These are phyloP conservation scores for Didymella keratinophila DNA, from an alignment of 2,329 filamentous ascomycete species.

Conservation along the genomic window DNA sequence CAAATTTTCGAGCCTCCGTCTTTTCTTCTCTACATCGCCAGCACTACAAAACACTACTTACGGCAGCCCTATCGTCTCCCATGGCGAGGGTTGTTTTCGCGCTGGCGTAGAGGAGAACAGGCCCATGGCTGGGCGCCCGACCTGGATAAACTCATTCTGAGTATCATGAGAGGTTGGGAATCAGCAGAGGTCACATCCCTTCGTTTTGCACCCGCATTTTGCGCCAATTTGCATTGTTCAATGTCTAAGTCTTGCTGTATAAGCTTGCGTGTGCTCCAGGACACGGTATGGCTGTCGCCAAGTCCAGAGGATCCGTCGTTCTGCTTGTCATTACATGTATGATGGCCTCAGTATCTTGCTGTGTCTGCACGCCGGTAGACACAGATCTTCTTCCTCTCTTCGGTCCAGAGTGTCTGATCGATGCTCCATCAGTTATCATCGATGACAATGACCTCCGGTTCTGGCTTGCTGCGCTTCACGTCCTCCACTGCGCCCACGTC, in stretches of 20 bases:
- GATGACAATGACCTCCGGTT: too few species aligned
- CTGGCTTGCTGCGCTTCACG: too few species aligned
- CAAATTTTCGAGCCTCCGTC: conserved; percentile 49
- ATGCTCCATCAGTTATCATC: too few species aligned
- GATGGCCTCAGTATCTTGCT: too few species aligned
- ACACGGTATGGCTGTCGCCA: too few species aligned
- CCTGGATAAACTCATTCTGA: conserved; percentile 69
- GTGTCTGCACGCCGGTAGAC: too few species aligned
- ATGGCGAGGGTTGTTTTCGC: conserved; percentile 69
- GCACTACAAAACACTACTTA: conserved; percentile 66
- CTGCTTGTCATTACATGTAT: too few species aligned
- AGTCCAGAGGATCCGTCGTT: too few species aligned
- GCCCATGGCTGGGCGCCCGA: conserved; percentile 77
- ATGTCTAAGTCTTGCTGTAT: background rate
- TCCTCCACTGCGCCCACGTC: too few species aligned
- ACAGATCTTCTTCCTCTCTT: too few species aligned
- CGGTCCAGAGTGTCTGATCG: too few species aligned
- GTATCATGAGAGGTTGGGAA: conserved; percentile 71
- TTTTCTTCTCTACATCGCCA: conserved; percentile 61
- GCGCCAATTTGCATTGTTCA: background rate
- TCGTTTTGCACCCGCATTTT: background rate
- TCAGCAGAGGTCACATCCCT: conserved; percentile 73
- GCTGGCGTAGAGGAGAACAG: conserved; percentile 70
- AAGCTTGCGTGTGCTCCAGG: too few species aligned
- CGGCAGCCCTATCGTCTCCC: conserved; percentile 59